Evolutionary conservation across 805 yeast genomes (phyloP).

Genomic region (Ogataea nakhonphanomensis): DNA sequence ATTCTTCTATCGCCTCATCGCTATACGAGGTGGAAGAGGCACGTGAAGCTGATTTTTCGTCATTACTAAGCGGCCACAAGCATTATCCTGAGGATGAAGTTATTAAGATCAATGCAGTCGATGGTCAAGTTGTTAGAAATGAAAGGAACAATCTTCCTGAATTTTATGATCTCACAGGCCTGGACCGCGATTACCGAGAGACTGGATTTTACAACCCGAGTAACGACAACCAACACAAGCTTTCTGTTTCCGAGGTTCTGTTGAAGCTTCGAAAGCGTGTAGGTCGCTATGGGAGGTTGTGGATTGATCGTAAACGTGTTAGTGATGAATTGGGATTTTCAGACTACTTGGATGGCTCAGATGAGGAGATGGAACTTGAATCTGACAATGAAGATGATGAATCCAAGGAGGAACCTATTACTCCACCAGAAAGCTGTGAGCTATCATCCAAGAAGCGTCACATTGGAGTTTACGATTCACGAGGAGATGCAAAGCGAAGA

Average conservation of each 20-base stretch:
- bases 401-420: slow-evolving; percentile 4
- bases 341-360: slow-evolving; percentile 13
- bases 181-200: slow-evolving; percentile 20
- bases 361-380: slow-evolving; percentile 25
- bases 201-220: slow-evolving; percentile 21
- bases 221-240: slow-evolving; percentile 18
- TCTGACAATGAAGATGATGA: slow-evolving; percentile 6
- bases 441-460: slow-evolving; percentile 17
- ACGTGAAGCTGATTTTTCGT: slow-evolving; percentile 47
- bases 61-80: slow-evolving; percentile 42
- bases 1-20: slow-evolving; percentile 72
- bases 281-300: slow-evolving; percentile 67
- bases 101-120: slow-evolving; percentile 41
- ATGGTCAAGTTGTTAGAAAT: slow-evolving; percentile 46
- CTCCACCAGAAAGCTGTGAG: slow-evolving; percentile 13
- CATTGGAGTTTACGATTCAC: slow-evolving; percentile 34
- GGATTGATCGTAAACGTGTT: slow-evolving; percentile 68
- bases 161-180: slow-evolving; percentile 39
- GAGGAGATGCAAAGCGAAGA: slow-evolving; percentile 35
- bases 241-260: slow-evolving; percentile 45
- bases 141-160: slow-evolving; percentile 40
- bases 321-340: slow-evolving; percentile 19
- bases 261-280: slow-evolving; percentile 68
- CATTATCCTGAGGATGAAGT: slow-evolving; percentile 35
- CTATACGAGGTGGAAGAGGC: slow-evolving; percentile 62